A percentile compares a stretch with the other conserved stretches of the same genome.
Conservation (phyloP, 2,329 filamentous ascomycete species). For the Amauroascus verrucosus region DNA sequence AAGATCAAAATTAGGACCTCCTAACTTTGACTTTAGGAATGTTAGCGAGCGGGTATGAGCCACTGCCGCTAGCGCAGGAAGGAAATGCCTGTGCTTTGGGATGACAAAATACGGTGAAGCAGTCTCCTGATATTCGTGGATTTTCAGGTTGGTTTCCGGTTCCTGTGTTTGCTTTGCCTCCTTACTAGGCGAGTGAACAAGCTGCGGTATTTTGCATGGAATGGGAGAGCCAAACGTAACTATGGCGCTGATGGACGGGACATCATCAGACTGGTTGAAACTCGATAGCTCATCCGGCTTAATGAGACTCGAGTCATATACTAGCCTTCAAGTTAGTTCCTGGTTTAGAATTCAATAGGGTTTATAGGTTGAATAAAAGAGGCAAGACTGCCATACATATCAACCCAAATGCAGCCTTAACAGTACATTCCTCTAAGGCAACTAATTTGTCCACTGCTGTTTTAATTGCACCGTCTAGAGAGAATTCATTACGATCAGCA, state of each 20-base stretch:
- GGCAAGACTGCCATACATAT: conserved; percentile 21
- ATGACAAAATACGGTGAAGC: conserved; percentile 39
- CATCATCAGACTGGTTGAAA: conserved; percentile 18
- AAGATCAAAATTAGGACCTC: conserved; percentile 61
- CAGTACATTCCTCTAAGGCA: conserved; percentile 21
- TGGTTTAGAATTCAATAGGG: background rate
- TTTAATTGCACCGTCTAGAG: conserved; percentile 18
- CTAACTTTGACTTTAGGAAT: conserved; percentile 54
- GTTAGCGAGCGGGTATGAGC: conserved; percentile 56
- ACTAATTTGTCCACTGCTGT: conserved; percentile 19
- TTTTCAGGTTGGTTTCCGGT: conserved; percentile 17
- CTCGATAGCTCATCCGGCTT: conserved; percentile 10
- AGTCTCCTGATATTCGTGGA: conserved; percentile 40
- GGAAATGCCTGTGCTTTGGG: conserved; percentile 44
- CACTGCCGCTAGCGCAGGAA: conserved; percentile 46
- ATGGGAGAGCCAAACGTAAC: conserved; percentile 26
- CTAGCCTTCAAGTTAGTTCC: conserved; percentile 11
- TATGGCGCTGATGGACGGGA: conserved; percentile 22
- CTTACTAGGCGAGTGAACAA: conserved; percentile 25
- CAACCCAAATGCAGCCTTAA: conserved; percentile 22
- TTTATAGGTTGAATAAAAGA: background rate
- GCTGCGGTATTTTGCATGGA: conserved; percentile 17
- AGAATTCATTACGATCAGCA: conserved; percentile 9
- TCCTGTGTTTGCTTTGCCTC: conserved; percentile 5
- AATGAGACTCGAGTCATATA: conserved; percentile 18